These are phyloP conservation scores for Solanum peruvianum DNA, from an alignment of 257 asterid genomes.

Conservation along the genomic window DNA sequence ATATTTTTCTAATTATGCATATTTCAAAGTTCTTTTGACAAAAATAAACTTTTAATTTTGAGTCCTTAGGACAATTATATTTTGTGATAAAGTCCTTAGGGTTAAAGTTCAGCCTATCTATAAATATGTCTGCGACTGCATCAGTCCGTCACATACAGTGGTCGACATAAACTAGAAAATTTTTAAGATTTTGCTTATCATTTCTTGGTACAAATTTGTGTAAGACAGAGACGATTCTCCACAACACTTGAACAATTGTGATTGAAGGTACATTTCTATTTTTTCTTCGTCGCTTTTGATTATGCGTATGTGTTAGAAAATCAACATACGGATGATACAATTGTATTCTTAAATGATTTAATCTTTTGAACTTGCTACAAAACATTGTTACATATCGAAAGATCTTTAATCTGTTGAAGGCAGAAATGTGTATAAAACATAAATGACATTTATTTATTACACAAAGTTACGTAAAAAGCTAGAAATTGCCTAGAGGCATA, in stretches of 20 bases:
- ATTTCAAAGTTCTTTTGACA: background rate
- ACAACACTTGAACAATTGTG: background rate
- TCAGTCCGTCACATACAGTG: rapidly evolving
- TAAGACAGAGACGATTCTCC: background rate
- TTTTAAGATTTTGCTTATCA: background rate
- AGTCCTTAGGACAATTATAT: background rate
- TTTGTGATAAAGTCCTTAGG: background rate
- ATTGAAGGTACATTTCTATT: background rate
- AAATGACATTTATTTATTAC: background rate
- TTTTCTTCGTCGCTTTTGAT: background rate
- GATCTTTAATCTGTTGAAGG: background rate
- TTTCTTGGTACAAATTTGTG: background rate
- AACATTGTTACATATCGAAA: background rate
- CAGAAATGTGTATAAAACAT: background rate
- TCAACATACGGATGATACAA: background rate
- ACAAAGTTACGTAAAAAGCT: background rate
- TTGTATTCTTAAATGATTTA: background rate
- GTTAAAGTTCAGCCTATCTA: background rate
- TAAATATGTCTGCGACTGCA: background rate
- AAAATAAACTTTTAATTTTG: background rate
- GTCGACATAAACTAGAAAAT: background rate
- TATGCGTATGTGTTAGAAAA: background rate
- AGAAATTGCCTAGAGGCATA: background rate
- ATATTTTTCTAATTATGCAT: too few species aligned
- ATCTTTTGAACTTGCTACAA: background rate